Percentiles rank a stretch among this genome's conserved stretches.
phyloP scores from a whole-genome alignment of 208 protist species.

The Vickermania ingenoplastis region DNA sequence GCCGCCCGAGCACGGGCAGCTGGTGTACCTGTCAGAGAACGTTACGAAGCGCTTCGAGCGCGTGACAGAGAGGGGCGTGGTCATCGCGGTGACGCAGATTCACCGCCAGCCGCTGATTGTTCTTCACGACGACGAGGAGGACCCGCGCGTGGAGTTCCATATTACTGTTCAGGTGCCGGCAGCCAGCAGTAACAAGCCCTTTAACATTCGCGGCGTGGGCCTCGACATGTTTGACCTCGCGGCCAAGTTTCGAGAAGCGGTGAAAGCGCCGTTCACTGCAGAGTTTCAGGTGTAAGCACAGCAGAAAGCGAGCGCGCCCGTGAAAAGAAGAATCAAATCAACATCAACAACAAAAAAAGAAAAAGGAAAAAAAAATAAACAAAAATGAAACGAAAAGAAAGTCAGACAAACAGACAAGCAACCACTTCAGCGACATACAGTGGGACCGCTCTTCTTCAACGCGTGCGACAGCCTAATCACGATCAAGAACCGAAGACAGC shows the following conservation, averaged over 20 bases:
- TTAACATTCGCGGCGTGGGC: slow-evolving; percentile 60
- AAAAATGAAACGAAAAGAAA: background rate
- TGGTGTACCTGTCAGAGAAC: slow-evolving; percentile 87
- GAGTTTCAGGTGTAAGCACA: slow-evolving; percentile 27
- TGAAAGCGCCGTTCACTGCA: slow-evolving; percentile 40
- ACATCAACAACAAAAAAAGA: background rate
- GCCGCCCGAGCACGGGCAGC: slow-evolving; percentile 74
- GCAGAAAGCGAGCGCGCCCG: background rate
- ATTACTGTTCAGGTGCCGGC: slow-evolving; percentile 52
- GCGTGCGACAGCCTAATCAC: too few species aligned
- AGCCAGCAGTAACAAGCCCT: slow-evolving; percentile 22
- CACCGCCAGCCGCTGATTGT: slow-evolving; percentile 85
- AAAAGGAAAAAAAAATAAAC: slow-evolving; percentile 2
- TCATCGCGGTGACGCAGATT: slow-evolving; percentile 51
- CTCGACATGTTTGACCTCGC: slow-evolving; percentile 57
- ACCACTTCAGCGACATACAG: background rate
- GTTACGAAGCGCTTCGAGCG: slow-evolving; percentile 72
- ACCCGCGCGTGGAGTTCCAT: slow-evolving; percentile 69
- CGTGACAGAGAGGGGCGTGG: slow-evolving; percentile 46
- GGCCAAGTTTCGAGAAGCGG: slow-evolving; percentile 22
- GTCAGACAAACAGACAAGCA: slow-evolving; percentile 4
- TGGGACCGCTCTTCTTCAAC: background rate
- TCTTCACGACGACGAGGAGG: slow-evolving; percentile 79
- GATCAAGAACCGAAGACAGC: too few species aligned
- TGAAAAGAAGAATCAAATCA: background rate